Evolutionary conservation across 2,329 filamentous ascomycete genomes (phyloP), one percentile per base, ranked within the genome.

Genomic region (Cercospora zeae-maydis): DNA sequence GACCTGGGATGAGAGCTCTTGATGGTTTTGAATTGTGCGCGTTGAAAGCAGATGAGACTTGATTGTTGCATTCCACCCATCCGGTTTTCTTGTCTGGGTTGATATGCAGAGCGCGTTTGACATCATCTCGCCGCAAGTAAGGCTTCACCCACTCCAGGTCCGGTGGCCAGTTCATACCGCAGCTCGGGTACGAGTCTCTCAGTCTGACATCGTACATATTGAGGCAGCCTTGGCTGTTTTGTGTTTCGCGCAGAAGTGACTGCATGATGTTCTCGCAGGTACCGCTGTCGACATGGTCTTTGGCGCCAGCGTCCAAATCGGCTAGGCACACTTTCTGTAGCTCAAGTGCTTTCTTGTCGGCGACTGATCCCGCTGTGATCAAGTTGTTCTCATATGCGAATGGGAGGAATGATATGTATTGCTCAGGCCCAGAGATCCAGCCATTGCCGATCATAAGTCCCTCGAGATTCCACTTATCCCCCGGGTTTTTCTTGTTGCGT

Each of bases 121-220:
- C 95, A 53, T 96, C 92, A n/a, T 81, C 73, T 61, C 88, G 88
- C 62, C 91, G 89, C 58, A 99, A 84, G 76, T 98, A 99, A 0
- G 92, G 91, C 5, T 86, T 91, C 21, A 99, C 85, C 55, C 84
- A 75, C 52, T 78, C 77, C 72, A 99, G 82, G 78, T 99, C 95
- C 67, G 92, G 90, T 33, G 95, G 95, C 96, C 96, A 99, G 79
- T 92, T 93, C 93, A 96, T 96, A 69, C 95, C 95, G 76, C 95
- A 99, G 66, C 88, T 89, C 4, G 91, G 89, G 76, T 86, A 92
- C 6, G 80, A 80, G 76, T 99, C 95, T 67, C 82, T 87, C 52
- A 97, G 83, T 52, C 93, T 91, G 58, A 98, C 84, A 75, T 99
- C 95, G 77, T 99, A 99, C 91, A 98, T 97, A 79, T 99, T 99